A percentile compares a stretch with the other conserved stretches of the same genome.
Evolutionary conservation across 2,329 filamentous ascomycete species (phyloP).

Genomic region (Colletotrichum noveboracense): DNA sequence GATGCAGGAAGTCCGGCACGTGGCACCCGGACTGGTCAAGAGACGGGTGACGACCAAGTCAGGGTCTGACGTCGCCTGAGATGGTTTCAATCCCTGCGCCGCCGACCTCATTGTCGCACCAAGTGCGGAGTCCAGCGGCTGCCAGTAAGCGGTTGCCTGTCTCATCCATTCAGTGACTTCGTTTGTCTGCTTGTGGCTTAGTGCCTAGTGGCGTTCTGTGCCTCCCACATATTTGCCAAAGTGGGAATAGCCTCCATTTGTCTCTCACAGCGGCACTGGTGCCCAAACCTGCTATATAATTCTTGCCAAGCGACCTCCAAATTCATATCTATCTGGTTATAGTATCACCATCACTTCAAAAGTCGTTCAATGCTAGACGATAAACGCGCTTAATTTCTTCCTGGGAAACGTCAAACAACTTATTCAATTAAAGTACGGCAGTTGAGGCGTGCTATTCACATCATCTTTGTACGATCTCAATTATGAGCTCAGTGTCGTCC

Average conservation of each 20-base stretch:
- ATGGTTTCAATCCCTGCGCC: too few species aligned
- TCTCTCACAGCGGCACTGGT: background rate
- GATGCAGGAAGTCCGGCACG: too few species aligned
- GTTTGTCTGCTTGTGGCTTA: rapidly evolving
- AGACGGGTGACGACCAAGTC: too few species aligned
- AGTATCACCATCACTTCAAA: background rate
- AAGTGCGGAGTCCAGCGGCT: too few species aligned
- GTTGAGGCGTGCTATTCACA: background rate
- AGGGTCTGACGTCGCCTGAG: too few species aligned
- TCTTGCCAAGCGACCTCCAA: background rate
- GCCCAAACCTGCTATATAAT: background rate
- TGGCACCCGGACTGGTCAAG: too few species aligned
- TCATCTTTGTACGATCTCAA: background rate
- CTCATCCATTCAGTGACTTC: background rate
- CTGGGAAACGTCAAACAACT: rapidly evolving
- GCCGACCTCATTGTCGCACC: too few species aligned
- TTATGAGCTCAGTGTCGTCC: background rate
- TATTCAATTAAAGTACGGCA: background rate
- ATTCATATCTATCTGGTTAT: background rate
- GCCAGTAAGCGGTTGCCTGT: background rate
- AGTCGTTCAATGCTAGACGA: background rate
- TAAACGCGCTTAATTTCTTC: background rate
- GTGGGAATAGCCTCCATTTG: background rate
- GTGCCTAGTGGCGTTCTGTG: background rate
- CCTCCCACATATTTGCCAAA: background rate